A percentile compares a stretch with the other conserved stretches of the same genome.
These are phyloP conservation scores for Septoria petroselini DNA, from an alignment of 2,329 filamentous ascomycete genomes.

Conservation along the genomic window DNA sequence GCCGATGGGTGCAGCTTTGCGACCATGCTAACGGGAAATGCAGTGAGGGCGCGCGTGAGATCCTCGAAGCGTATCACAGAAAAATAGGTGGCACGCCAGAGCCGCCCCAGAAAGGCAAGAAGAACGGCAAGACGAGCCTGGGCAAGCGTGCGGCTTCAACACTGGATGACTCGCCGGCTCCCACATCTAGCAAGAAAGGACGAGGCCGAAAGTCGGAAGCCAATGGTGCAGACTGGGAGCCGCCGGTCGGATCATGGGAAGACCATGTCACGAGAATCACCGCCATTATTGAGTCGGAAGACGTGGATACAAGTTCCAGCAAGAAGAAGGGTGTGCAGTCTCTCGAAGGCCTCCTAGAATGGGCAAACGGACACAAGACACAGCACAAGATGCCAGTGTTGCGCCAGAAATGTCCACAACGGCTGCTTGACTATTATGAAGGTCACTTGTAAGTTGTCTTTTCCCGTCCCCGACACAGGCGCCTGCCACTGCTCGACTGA, in stretches of 20 bases:
- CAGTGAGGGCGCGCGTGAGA: conserved; percentile 44
- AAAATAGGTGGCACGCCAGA: conserved; percentile 60
- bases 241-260: conserved; percentile 74
- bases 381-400: conserved; percentile 67
- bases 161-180: conserved; percentile 31
- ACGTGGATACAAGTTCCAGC: conserved; percentile 24
- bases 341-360: conserved; percentile 67
- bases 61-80: conserved; percentile 63
- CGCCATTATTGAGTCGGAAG: conserved; percentile 62
- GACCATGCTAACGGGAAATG: conserved; percentile 1
- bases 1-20: no score
- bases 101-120: conserved; percentile 38
- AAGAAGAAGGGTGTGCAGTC: conserved; percentile 43
- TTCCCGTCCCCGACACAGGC: conserved; percentile 2
- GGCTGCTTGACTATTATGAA: conserved; percentile 45
- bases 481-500: conserved; percentile 22
- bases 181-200: conserved; percentile 27
- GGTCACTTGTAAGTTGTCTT: conserved; percentile 39
- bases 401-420: conserved; percentile 75
- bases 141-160: conserved; percentile 25
- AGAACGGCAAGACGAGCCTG: conserved; percentile 19
- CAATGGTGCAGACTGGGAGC: conserved; percentile 53
- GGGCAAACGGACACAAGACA: conserved; percentile 71
- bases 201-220: conserved; percentile 29
- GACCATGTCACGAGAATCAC: conserved; percentile 68